Percentiles rank a stretch among this genome's conserved stretches.
These are phyloP conservation scores for Triticum dicoccoides DNA, from an alignment of 176 grass and related monocot species.

Conservation along the genomic window DNA sequence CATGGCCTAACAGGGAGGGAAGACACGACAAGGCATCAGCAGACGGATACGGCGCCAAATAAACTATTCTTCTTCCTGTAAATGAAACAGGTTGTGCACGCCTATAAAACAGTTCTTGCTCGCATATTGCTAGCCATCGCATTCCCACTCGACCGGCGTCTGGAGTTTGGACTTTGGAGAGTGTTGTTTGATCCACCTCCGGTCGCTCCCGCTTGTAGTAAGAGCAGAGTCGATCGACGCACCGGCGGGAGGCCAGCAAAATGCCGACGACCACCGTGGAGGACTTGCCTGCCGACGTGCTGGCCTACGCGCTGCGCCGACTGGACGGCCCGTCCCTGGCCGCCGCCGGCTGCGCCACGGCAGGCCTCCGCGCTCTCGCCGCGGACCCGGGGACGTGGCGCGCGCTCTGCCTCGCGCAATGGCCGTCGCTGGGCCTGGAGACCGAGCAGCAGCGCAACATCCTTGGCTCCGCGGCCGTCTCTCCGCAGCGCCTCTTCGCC, in stretches of 20 bases:
- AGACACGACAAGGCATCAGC: not conserved
- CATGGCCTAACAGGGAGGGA: not conserved
- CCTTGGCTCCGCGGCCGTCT: conserved; percentile 11
- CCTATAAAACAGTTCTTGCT: not conserved
- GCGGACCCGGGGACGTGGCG: conserved; percentile 50
- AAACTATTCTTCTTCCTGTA: not conserved
- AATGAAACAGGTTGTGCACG: not conserved
- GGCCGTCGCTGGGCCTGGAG: conserved; percentile 40
- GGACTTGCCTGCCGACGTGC: conserved; percentile 56
- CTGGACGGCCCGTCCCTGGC: conserved; percentile 60
- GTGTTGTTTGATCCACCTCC: not conserved
- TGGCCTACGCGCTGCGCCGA: conserved; percentile 36
- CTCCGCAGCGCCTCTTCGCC: conserved; percentile 46
- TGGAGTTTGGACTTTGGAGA: not conserved
- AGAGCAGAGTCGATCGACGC: not conserved
- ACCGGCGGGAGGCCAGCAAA: too few species aligned
- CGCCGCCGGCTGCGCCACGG: conserved; percentile 44
- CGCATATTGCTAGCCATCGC: not conserved
- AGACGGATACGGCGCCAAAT: too few species aligned
- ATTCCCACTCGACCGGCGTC: not conserved
- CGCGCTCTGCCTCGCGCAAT: conserved; percentile 47
- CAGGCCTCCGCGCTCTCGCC: conserved; percentile 35
- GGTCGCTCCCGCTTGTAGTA: not conserved
- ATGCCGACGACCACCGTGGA: conserved; percentile 23
- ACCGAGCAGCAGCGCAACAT: not conserved